Evolutionary conservation across 2,329 filamentous ascomycete genomes (phyloP), one percentile per base, ranked within the genome.

Genomic region (Alternaria arborescens): DNA sequence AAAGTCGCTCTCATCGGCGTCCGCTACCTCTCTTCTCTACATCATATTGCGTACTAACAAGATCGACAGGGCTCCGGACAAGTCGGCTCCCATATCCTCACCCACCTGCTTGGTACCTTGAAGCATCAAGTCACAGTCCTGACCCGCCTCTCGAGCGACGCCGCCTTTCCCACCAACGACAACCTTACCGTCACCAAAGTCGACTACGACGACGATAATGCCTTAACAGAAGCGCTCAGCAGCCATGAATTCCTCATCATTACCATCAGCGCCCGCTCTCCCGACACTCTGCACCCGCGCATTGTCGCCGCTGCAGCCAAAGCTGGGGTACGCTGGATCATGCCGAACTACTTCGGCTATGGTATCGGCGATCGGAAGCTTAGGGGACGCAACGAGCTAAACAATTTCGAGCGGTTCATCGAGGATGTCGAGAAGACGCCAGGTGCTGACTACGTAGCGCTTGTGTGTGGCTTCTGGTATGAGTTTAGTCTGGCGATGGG

Each of bases 401-500:
- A 11, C 3, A 36, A 36, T 36, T 36, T 36, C 32, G 32, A 36
- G 32, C 32, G 32, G 12, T 36, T 36, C 32, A 55, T 67, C 11
- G 50, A 60, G 7, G 66, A 69, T 12, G 62, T 67, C 11, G 36
- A 51, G 8, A 58, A 52, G 12, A 41, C 42, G 0, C 53, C 59
- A 3, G 58, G 55, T 8, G 24, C 60, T 1, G 46, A 38, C 12
- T 68, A 60, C 20, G 32, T 67, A 11, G 62, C 65, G 1, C 41
- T 69, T 2, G 50, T 40, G 2, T 75, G 69, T 36, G 68, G 73
- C 0, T 75, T 74, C 30, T 79, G 78, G 78, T 81, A 79, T 58
- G 79, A 81, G 53, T 81, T 72, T 58, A 77, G 73, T 48, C 65
- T 81, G 2, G 68, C 69, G 1, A 28, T 72, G 36, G 65, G 71